Conservation (phyloP, 73 alveolate genomes). For the Paramecium pentaurelia region DNA sequence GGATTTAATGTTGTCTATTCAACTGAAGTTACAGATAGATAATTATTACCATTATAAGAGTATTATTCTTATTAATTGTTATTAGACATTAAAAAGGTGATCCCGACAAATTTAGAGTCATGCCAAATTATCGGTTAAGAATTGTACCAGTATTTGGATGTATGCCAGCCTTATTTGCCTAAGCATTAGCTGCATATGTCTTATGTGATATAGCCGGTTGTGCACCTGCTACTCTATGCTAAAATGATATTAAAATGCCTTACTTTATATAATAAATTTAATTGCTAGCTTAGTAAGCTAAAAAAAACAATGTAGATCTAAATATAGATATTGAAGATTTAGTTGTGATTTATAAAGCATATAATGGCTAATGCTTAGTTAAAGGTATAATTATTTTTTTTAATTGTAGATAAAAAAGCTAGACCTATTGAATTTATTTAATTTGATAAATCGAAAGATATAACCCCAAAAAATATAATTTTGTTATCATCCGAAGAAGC, state of each 20-base stretch:
- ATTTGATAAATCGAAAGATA: not conserved
- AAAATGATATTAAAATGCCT: not conserved
- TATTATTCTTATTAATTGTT: not conserved
- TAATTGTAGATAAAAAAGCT: not conserved
- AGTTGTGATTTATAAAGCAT: not conserved
- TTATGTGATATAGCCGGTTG: conserved; percentile 48
- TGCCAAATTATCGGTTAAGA: conserved; percentile 76
- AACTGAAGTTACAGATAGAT: conserved; percentile 68
- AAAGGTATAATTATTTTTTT: not conserved
- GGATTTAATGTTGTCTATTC: conserved; percentile 71
- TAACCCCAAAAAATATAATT: not conserved
- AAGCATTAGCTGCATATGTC: conserved; percentile 68
- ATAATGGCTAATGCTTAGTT: not conserved
- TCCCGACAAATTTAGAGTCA: conserved; percentile 69
- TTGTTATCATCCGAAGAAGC: not conserved
- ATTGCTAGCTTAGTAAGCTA: not conserved
- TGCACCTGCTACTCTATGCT: not conserved
- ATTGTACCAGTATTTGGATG: conserved; percentile 85
- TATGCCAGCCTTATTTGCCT: conserved; percentile 86
- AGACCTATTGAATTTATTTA: not conserved
- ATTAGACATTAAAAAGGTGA: conserved; percentile 66
- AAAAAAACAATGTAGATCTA: not conserved
- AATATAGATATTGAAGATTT: not conserved
- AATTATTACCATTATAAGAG: conserved; percentile 70
- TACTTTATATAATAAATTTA: not conserved